These are phyloP conservation scores for Rusavskia elegans DNA, from an alignment of 495 filamentous ascomycete species.

Conservation along the genomic window DNA sequence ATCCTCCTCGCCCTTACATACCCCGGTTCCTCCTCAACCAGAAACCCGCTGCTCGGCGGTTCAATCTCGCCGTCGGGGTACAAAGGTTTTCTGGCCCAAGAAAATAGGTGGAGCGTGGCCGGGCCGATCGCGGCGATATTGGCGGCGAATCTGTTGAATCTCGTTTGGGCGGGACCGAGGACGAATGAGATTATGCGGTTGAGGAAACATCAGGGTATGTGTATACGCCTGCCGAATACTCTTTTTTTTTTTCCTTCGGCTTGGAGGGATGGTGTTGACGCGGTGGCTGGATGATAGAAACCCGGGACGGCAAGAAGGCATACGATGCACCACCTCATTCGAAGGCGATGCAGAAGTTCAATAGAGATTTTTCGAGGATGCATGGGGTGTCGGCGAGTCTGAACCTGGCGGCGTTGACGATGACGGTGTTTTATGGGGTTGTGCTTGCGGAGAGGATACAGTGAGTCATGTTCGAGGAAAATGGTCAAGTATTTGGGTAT, in stretches of 20 bases:
- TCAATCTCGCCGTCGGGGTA: conserved; percentile 4
- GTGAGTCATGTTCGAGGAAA: background rate
- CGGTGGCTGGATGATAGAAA: conserved; percentile 30
- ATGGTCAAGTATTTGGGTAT: too few relatives aligned
- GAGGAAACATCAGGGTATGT: conserved; percentile 58
- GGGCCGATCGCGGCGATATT: conserved; percentile 51
- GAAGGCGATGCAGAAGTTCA: conserved; percentile 65
- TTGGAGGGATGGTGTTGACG: too few relatives aligned
- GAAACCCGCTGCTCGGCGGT: background rate
- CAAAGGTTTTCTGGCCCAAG: conserved; percentile 32
- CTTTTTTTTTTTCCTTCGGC: too few relatives aligned
- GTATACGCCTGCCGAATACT: background rate
- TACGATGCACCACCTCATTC: conserved; percentile 61
- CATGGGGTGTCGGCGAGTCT: conserved; percentile 65
- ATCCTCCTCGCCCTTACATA: conserved; percentile 65
- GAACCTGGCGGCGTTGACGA: conserved; percentile 52
- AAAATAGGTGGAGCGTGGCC: conserved; percentile 42
- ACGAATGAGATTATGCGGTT: conserved; percentile 57
- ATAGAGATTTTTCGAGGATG: conserved; percentile 60
- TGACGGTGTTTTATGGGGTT: conserved; percentile 57
- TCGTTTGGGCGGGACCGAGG: conserved; percentile 49
- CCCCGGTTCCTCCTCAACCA: conserved; percentile 24
- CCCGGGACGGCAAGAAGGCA: conserved; percentile 67
- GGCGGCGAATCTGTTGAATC: conserved; percentile 47
- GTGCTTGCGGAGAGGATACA: conserved; percentile 44